phyloP scores from a whole-genome alignment of 1,284 basidiomycete species.

The Tranzscheliella williamsii region DNA sequence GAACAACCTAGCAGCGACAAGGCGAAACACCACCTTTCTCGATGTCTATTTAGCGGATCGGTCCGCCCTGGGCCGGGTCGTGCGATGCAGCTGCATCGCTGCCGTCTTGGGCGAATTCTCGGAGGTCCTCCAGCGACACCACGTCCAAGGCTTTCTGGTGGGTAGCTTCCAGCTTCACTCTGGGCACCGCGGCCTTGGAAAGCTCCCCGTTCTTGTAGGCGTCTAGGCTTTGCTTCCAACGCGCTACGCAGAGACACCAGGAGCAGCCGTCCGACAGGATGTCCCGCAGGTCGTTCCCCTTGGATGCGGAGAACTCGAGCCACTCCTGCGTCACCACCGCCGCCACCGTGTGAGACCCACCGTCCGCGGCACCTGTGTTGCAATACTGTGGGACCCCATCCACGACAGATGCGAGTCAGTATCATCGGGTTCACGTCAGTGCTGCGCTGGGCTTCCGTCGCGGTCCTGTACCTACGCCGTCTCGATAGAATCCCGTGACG shows the following conservation, averaged over 20 bases:
- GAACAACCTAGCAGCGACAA: too few species aligned
- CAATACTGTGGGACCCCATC: conserved; percentile 23
- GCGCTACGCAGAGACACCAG: conserved; percentile 47
- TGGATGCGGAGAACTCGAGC: conserved; percentile 40
- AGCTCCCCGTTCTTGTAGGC: conserved; percentile 84
- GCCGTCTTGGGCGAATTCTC: conserved; percentile 15
- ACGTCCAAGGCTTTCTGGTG: conserved; percentile 33
- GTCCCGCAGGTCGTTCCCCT: conserved; percentile 45
- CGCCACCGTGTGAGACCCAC: conserved; percentile 45
- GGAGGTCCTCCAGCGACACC: conserved; percentile 36
- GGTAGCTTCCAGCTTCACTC: conserved; percentile 38
- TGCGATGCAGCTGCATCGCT: neutral
- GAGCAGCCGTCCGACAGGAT: conserved; percentile 43
- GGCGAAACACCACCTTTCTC: too few species aligned
- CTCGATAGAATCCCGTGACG: conserved; percentile 46
- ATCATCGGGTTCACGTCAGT: too few species aligned
- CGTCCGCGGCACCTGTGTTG: conserved; percentile 41
- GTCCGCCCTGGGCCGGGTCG: conserved; percentile 25
- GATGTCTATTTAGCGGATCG: conserved; percentile 15
- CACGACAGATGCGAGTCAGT: neutral
- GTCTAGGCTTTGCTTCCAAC: conserved; percentile 71
- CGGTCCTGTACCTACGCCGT: conserved; percentile 41
- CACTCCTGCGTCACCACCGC: conserved; percentile 42
- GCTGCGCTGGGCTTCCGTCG: too few species aligned
- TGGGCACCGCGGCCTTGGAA: conserved; percentile 38